Evolutionary conservation across 106 monocot species (phyloP).

Genomic region (Acanthochlamys bracteata): DNA sequence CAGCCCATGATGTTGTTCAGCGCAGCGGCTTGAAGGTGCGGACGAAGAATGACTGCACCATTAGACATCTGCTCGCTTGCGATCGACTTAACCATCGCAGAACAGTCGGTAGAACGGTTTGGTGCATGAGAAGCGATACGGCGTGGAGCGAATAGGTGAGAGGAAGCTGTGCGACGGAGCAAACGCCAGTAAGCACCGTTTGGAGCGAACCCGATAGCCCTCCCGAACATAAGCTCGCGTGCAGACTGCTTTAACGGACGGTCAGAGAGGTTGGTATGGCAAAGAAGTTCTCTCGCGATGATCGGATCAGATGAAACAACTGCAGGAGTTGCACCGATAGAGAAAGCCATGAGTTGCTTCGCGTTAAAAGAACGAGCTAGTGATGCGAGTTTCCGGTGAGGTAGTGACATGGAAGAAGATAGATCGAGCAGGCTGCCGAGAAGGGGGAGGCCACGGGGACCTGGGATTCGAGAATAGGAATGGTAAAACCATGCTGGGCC

Average conservation of each 20-base stretch:
- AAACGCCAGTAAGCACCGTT: constrained; percentile 80
- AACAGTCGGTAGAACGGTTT: constrained; percentile 41
- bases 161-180: constrained; percentile 65
- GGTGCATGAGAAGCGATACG: constrained; percentile 65
- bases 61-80: constrained; percentile 5
- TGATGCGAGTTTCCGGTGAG: constrained; percentile 48
- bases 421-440: constrained; percentile 72
- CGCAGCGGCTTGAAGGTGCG: constrained; percentile 62
- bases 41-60: constrained; percentile 45
- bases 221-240: constrained; percentile 77
- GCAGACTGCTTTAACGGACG: constrained; percentile 75
- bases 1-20: constrained; percentile 85
- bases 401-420: constrained; percentile 13
- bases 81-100: constrained; percentile 33
- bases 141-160: constrained; percentile 74
- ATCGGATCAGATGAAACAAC: constrained; percentile 65
- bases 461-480: constrained; percentile 35
- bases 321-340: constrained; percentile 70
- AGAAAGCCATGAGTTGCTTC: constrained; percentile 71
- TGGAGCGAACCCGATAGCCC: constrained; percentile 93
- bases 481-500: constrained; percentile 45
- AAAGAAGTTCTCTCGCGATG: constrained; percentile 55
- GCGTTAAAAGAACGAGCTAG: constrained; percentile 5
- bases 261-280: constrained; percentile 55
- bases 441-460: constrained; percentile 68